Percentiles rank a stretch among this genome's conserved stretches.
phyloP scores from a whole-genome alignment of 768 basidiomycete species.

The Xerocomus brunneocitrinus region DNA sequence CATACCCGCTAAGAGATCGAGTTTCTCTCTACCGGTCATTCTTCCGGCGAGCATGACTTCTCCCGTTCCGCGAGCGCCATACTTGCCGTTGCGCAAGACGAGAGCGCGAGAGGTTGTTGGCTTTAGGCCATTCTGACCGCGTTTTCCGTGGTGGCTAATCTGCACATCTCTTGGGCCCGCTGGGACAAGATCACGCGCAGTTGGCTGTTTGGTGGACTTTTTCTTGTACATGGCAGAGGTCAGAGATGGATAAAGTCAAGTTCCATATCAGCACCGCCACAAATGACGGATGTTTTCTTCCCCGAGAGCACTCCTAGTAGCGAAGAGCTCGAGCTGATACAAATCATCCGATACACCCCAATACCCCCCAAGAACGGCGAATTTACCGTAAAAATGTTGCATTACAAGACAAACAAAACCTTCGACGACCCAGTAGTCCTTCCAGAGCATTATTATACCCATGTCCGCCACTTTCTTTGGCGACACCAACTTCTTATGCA shows the following conservation, averaged over 20 bases:
- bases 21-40: conserved; percentile 73
- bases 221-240: conserved; percentile 30
- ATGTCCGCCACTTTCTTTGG: not conserved
- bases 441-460: not conserved
- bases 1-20: conserved; percentile 73
- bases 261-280: conserved; percentile 2
- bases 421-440: not conserved
- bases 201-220: conserved; percentile 15
- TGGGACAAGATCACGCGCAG: conserved; percentile 45
- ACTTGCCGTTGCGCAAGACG: conserved; percentile 68
- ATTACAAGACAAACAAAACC: no score
- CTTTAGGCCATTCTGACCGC: conserved; percentile 46
- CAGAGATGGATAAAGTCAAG: not conserved
- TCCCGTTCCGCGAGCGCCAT: conserved; percentile 67
- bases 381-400: no score
- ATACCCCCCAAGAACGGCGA: no score
- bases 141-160: conserved; percentile 32
- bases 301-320: no score
- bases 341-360: no score
- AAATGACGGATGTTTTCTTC: no score
- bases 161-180: conserved; percentile 53
- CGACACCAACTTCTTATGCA: not conserved
- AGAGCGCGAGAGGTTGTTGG: conserved; percentile 72
- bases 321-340: no score
- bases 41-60: conserved; percentile 55